Evolutionary conservation across 2,329 filamentous ascomycete genomes (phyloP), one percentile per base, ranked within the genome.

Genomic region (Emmonsiellopsis sp.): DNA sequence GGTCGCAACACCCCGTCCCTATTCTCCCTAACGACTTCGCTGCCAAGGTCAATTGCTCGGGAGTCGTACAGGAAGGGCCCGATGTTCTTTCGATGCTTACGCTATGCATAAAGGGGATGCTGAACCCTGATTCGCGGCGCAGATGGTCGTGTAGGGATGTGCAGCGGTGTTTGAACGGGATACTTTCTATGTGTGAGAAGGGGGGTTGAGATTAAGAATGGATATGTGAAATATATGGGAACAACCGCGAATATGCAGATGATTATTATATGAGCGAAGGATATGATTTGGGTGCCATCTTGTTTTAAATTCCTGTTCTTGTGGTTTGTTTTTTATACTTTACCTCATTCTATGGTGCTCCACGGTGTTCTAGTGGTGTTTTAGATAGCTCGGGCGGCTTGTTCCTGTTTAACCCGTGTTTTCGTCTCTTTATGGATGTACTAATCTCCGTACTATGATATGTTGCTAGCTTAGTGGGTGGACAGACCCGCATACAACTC

Each of bases 41-140:
- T 7, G 50, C 58, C 42, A 74, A 71, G 52, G 54, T 75, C 35
- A 64, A 71, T 31, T 57, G 59, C 52, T 69, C 70, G 26, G 58
- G 60, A 5, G 50, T 55, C 1, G 50, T 51, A 8, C 42, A 69
- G 10, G 57, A 63, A 9, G 62, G 62, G 43, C 65, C 67, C 0
- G 63, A 70, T 5, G 59, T 62, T 11, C 55, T 75, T 31, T 66
- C 62, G 54, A 40, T 15, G 35, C 35, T 49, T 10, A 40, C 35
- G n/a, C 55, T 52, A 34, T 74, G 72, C 53, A 72, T 76, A 13
- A 58, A 58, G 44, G 67, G 70, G 15, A 75, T 76, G 73, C 61
- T 75, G 52, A 65, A 71, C 7, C 65, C 65, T 3, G 63, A 68
- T 41, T 63, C 70, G 4, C 58, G 58, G 31, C 56, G 56, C 35